phyloP scores from a whole-genome alignment of 257 asterid species.

The Cordia subcordata region DNA sequence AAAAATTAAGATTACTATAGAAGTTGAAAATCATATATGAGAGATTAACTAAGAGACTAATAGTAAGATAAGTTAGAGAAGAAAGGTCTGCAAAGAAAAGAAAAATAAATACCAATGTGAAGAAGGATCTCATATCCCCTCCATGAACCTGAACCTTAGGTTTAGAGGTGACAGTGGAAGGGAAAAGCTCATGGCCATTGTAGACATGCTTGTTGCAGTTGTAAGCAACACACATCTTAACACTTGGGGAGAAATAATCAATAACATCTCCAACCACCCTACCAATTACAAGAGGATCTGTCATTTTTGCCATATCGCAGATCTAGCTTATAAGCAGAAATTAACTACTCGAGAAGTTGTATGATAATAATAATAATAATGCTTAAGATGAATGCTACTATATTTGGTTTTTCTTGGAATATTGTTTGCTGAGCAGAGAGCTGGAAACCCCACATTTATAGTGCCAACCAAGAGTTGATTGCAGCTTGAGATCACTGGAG shows the following conservation, averaged over 20 bases:
- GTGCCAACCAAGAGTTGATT: background rate
- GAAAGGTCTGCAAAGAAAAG: background rate
- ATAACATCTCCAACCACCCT: slow-evolving; percentile 85
- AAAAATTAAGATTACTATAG: too few species aligned
- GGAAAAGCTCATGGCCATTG: slow-evolving; percentile 78
- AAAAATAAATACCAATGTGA: slow-evolving; percentile 78
- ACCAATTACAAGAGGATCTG: slow-evolving; percentile 62
- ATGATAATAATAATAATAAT: background rate
- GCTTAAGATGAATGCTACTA: background rate
- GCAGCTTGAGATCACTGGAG: background rate
- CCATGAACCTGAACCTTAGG: slow-evolving; percentile 76
- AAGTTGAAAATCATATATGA: too few species aligned
- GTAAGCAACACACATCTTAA: slow-evolving; percentile 63
- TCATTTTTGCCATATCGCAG: slow-evolving; percentile 14
- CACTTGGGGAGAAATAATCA: slow-evolving; percentile 39
- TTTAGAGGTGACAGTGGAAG: slow-evolving; percentile 50
- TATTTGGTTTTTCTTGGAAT: background rate
- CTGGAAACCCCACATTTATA: slow-evolving; percentile 17
- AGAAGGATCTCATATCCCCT: slow-evolving; percentile 77
- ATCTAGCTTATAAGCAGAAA: background rate
- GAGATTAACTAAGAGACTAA: too few species aligned
- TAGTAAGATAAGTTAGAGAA: background rate
- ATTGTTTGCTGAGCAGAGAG: background rate
- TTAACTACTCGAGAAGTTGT: background rate
- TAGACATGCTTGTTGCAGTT: slow-evolving; percentile 58